phyloP scores from a whole-genome alignment of 495 filamentous ascomycete species.

The Neurospora sp. region DNA sequence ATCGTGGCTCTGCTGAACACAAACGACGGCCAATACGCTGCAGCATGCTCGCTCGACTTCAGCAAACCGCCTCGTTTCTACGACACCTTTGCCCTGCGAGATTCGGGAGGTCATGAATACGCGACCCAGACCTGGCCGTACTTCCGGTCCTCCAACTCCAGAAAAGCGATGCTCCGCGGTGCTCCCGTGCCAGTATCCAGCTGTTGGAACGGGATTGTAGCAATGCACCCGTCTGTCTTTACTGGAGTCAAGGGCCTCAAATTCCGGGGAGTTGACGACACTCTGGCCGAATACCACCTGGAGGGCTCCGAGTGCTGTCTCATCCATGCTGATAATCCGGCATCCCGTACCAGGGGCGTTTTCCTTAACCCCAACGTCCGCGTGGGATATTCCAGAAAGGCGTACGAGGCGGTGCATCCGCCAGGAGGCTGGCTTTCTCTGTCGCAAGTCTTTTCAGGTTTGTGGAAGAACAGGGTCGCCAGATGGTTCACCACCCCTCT shows the following conservation, averaged over 20 bases:
- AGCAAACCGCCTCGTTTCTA: conserved; percentile 57
- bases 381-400: conserved; percentile 54
- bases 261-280: conserved; percentile 65
- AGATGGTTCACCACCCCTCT: conserved; percentile 18
- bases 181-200: conserved; percentile 56
- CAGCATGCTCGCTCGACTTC: conserved; percentile 76
- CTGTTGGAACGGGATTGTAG: conserved; percentile 78
- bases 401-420: conserved; percentile 39
- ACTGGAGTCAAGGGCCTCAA: conserved; percentile 17
- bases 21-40: conserved; percentile 61
- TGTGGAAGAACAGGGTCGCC: conserved; percentile 40
- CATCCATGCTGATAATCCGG: conserved; percentile 65
- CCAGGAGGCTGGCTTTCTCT: conserved; percentile 23
- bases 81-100: conserved; percentile 79
- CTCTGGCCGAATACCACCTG: conserved; percentile 54
- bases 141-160: conserved; percentile 53
- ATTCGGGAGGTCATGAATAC: conserved; percentile 50
- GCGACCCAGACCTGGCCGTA: conserved; percentile 66
- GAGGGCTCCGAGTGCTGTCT: conserved; percentile 79
- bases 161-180: conserved; percentile 43
- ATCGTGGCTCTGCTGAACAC: conserved; percentile 62
- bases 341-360: conserved; percentile 42
- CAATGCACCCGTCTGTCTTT: conserved; percentile 20
- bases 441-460: conserved; percentile 11
- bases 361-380: conserved; percentile 71